Evolutionary conservation across 1,139 yeast species (phyloP), one percentile per base, ranked within the genome.

Genomic region (Protomyces pachydermus): DNA sequence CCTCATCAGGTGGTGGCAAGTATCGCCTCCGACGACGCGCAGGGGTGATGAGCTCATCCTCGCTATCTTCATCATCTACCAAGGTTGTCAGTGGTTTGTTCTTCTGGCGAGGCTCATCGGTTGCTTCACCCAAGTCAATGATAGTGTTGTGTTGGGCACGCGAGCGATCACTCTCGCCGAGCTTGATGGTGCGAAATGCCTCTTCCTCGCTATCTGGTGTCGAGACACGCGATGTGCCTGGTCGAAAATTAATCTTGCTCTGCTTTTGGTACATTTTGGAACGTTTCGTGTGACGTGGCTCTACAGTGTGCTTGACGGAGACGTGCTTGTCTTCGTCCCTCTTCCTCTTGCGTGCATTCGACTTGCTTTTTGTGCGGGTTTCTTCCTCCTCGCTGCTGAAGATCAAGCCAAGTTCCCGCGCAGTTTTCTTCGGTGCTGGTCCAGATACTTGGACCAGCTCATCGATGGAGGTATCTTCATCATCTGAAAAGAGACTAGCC

Each of bases 31-130:
- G 28, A 3, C 62, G 51, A 8, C 53, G 52, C 12, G 46, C 34
- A 2, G 62, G 62, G 16, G 62, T 58, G 34, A 58, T 50, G 23
- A 52, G 52, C 5, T 58, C 62, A 34, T 58, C 62, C 56, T 58
- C 62, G 18, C 61, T 57, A n/a, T 57, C 61, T 20, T 25, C 53
- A 14, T 32, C 53, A 0, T 28, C 37, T 9, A 32, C 37, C 35
- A 25, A 14, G 37, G 16, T 50, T 16, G 34, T 32, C 16, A 25
- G 8, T 16, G 53, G 37, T 14, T 14, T 32, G 2, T 4, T 14
- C 23, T 1, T 25, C n/a, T 14, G 18, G 14, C 35, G 12, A 14
- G 37, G 16, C 10, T 16, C 37, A 34, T 12, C 35, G 9, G 16
- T 3, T 1, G n/a, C 9, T 2, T 16, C 16, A 12, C 35, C 28